Conservation (phyloP, 208 protist species). For the Acanthamoeba healyi region DNA sequence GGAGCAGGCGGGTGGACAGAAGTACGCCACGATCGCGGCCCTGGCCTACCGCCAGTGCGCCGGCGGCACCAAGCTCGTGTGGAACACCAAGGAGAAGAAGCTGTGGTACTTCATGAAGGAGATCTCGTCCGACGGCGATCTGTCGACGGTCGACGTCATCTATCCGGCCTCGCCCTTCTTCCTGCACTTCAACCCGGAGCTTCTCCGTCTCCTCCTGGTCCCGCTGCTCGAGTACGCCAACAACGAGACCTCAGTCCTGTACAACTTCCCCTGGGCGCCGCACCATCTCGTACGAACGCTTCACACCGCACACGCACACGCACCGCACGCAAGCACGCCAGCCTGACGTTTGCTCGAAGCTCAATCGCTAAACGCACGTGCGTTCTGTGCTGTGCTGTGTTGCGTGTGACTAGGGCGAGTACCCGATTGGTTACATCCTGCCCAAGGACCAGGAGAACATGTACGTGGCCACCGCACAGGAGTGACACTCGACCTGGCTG, state of each 20-base stretch:
- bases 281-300: slow-evolving; percentile 75
- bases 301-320: too few species aligned
- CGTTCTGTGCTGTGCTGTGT: too few species aligned
- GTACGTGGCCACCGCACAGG: neutral
- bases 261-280: slow-evolving; percentile 80
- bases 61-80: slow-evolving; percentile 69
- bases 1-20: slow-evolving; percentile 5
- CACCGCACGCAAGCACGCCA: too few species aligned
- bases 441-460: slow-evolving; percentile 80
- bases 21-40: slow-evolving; percentile 66
- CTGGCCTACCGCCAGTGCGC: slow-evolving; percentile 81
- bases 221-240: slow-evolving; percentile 80
- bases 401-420: slow-evolving; percentile 16
- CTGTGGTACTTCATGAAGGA: slow-evolving; percentile 81
- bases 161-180: slow-evolving; percentile 80
- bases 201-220: slow-evolving; percentile 40
- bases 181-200: slow-evolving; percentile 74
- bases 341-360: too few species aligned
- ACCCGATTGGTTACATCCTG: slow-evolving; percentile 78
- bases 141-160: slow-evolving; percentile 80
- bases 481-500: too few species aligned
- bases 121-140: slow-evolving; percentile 82
- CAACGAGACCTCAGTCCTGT: slow-evolving; percentile 73
- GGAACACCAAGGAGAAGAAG: slow-evolving; percentile 40
- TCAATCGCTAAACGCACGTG: too few species aligned